Base-by-base conservation (phyloP, 352 stramenopile species). In the Pythium grandisporangium region DNA sequence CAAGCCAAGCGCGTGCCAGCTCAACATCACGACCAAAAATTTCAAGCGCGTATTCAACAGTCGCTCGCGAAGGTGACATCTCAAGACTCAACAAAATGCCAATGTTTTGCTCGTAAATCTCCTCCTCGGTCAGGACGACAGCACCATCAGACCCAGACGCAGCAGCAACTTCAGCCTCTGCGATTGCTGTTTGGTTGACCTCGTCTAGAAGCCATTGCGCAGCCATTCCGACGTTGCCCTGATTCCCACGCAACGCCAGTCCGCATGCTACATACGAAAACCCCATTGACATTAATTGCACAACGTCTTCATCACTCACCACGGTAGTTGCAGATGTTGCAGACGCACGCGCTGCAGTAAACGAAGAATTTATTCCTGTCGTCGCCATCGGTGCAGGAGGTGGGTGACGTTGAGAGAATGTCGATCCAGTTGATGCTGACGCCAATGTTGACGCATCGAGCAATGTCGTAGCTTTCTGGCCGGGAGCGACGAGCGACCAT, bases 211-310 rank as follows among this genome's bases (percentile, higher is more conserved):
- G 51, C 81, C 79, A 95, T 45, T 91, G 70, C 1, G 83, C 83
- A 13, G 83, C 83, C 38, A 84, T 69, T 5, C 51, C 60, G 6
- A 92, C 52, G 41, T 87, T 79, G 27, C 80, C 74, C 16, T 54
- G 57, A 41, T 65, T 86, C 33, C 89, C 64, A 6, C 68, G 63
- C 26, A 95, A 55, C 7, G 83, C 75, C 20, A 92, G 48, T 25
- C 61, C 51, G 42, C 76, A 92, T 20, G 58, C 81, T 29, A 77
- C 77, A 30, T 93, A 91, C n/a, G 81, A 91, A 30, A 95, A 95
- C 0, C 83, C 83, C 66, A 95, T 82, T 0, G 78, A 73, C 78
- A 93, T 93, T 2, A 95, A 58, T 38, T 94, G 76, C 7, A 95
- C 75, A 5, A 95, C 75, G 24, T 94, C 70, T 48, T 91, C 78